A percentile compares a stretch with the other conserved stretches of the same genome.
Conservation (phyloP, 108 stramenopile species). For the Pelagomonas calceolata region DNA sequence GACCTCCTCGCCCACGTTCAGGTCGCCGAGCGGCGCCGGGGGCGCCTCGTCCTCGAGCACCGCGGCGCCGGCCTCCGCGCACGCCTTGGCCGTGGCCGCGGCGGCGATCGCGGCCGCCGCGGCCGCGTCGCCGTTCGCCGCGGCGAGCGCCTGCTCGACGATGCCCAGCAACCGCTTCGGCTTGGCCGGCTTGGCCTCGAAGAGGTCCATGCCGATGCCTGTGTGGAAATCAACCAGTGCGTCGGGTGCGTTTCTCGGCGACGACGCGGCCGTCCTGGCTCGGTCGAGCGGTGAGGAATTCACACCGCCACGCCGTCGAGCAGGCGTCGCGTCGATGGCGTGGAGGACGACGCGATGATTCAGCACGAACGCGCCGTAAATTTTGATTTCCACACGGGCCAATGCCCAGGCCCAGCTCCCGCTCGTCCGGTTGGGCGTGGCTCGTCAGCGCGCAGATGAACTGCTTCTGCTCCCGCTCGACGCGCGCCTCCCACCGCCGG, state of each 20-base stretch:
- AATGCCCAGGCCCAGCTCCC: neutral
- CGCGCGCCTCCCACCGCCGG: conserved; percentile 10
- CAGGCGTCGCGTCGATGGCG: no score
- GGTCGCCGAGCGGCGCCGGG: neutral
- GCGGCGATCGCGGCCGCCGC: neutral
- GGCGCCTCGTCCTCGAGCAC: neutral
- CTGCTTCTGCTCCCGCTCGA: conserved; percentile 1
- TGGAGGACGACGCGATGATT: no score
- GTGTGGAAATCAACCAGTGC: neutral
- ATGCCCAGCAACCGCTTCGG: neutral
- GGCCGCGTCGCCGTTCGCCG: neutral
- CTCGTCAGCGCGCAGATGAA: conserved; percentile 9
- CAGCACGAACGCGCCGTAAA: no score
- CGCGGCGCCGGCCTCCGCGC: neutral
- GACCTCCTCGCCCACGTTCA: neutral
- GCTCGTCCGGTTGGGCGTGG: neutral
- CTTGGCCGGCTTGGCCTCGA: neutral
- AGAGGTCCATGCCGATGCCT: neutral
- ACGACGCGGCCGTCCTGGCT: no score
- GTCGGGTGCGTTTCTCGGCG: no score
- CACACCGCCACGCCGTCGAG: no score
- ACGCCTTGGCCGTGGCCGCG: neutral
- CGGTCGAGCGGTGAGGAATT: no score
- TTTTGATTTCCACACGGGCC: no score
- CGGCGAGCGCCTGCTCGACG: neutral